phyloP scores from a whole-genome alignment of 306 rosid genomes.

The Medicago ruthenica region DNA sequence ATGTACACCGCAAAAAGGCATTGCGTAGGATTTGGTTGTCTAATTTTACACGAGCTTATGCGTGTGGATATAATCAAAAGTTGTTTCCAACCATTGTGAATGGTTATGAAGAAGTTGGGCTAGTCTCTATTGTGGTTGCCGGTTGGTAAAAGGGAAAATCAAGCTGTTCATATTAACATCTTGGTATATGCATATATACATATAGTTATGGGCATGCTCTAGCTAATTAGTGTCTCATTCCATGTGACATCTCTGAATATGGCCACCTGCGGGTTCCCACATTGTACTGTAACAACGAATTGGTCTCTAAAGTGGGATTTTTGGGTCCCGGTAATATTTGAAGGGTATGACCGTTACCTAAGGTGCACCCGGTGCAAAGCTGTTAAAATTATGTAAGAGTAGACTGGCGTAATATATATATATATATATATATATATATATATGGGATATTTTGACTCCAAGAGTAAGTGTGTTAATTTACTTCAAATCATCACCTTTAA shows the following conservation, averaged over 20 bases:
- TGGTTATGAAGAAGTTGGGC: conserved; percentile 35
- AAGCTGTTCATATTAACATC: neutral
- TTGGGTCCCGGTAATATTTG: neutral
- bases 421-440: no score
- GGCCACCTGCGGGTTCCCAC: conserved; percentile 7
- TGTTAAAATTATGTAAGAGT: neutral
- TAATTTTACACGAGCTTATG: conserved; percentile 22
- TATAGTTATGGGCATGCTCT: neutral
- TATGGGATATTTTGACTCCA: no score
- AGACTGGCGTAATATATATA: no score
- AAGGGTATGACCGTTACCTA: neutral
- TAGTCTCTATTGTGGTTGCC: conserved; percentile 38
- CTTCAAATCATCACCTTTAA: no score
- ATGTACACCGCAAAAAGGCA: conserved; percentile 20
- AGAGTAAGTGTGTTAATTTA: no score
- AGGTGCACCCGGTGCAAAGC: neutral
- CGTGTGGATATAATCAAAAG: conserved; percentile 40
- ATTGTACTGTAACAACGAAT: conserved; percentile 8
- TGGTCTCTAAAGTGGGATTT: conserved; percentile 15
- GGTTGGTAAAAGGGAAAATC: conserved; percentile 42
- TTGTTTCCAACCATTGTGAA: conserved; percentile 37
- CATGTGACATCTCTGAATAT: conserved; percentile 47
- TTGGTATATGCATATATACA: no score
- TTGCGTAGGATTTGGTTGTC: neutral
- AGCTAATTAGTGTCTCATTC: conserved; percentile 34